Conservation (phyloP, 371 early-diverging fungal genomes). For the Funneliformis caledonium region DNA sequence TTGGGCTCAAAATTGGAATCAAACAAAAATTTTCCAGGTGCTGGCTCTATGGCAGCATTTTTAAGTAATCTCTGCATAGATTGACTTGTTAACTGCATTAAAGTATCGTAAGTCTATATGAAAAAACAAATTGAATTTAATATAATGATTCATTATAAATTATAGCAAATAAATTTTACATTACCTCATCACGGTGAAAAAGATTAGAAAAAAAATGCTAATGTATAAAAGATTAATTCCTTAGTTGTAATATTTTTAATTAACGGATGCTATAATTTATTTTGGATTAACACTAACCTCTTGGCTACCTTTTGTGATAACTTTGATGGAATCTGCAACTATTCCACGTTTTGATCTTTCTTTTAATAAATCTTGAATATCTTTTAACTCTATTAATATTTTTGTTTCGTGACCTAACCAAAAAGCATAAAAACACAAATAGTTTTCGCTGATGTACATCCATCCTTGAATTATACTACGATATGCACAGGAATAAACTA, state of each 20-base stretch:
- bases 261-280: neutral
- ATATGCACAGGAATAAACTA: constrained; percentile 93
- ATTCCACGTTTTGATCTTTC: constrained; percentile 90
- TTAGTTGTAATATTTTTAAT: neutral
- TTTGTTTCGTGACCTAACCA: constrained; percentile 93
- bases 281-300: constrained; percentile 58
- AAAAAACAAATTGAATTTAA: neutral
- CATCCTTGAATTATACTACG: constrained; percentile 92
- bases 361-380: constrained; percentile 84
- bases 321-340: constrained; percentile 85
- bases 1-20: constrained; percentile 45
- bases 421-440: constrained; percentile 93
- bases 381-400: constrained; percentile 86
- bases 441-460: constrained; percentile 94
- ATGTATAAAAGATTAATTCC: neutral
- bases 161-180: too few relatives aligned
- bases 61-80: constrained; percentile 90
- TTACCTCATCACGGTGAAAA: constrained; percentile 89
- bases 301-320: constrained; percentile 78
- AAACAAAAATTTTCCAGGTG: constrained; percentile 62
- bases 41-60: constrained; percentile 73
- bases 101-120: constrained; percentile 77
- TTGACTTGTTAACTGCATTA: constrained; percentile 86
- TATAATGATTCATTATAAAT: neutral
- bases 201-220: constrained; percentile 91